A percentile compares a stretch with the other conserved stretches of the same genome.
Evolutionary conservation across 2,329 filamentous ascomycete genomes (phyloP).

Genomic region (Elsinoe necatrix): DNA sequence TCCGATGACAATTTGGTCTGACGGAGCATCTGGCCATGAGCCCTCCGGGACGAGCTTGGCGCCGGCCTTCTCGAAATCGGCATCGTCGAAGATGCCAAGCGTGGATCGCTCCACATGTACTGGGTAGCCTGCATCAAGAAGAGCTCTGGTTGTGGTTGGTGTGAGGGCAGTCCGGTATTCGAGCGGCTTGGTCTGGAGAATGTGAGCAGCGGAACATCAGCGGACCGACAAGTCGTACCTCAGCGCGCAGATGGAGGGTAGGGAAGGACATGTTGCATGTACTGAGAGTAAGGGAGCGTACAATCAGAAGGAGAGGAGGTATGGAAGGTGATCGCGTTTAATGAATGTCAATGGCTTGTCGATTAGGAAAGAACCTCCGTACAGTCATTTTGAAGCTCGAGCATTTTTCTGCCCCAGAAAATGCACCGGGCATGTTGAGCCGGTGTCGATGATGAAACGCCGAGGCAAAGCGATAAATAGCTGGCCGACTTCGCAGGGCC

Average conservation of each 20-base stretch:
- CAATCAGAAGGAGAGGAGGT: not conserved
- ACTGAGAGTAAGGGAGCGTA: not conserved
- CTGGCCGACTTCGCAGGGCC: not conserved
- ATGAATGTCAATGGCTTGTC: conserved; percentile 7
- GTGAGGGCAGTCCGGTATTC: conserved; percentile 33
- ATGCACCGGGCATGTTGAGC: conserved; percentile 7
- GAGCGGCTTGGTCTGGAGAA: conserved; percentile 29
- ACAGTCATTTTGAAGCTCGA: conserved; percentile 11
- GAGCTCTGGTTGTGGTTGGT: conserved; percentile 33
- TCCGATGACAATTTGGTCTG: conserved; percentile 31
- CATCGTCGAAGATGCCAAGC: conserved; percentile 33
- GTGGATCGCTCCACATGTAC: conserved; percentile 34
- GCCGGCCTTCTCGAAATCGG: conserved; percentile 34
- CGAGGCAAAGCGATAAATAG: conserved; percentile 11
- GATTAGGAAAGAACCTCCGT: not conserved
- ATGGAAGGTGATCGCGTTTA: not conserved
- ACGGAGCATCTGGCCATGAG: conserved; percentile 35
- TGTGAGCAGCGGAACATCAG: not conserved
- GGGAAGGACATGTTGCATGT: conserved; percentile 17
- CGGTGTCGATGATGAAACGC: conserved; percentile 3
- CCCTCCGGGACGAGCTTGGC: conserved; percentile 34
- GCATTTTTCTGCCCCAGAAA: conserved; percentile 13
- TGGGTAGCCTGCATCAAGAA: conserved; percentile 34
- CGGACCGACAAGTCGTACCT: conserved; percentile 5
- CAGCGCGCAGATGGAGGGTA: conserved; percentile 19